phyloP scores from a whole-genome alignment of 352 stramenopile species.

The Phytophthora meadii region DNA sequence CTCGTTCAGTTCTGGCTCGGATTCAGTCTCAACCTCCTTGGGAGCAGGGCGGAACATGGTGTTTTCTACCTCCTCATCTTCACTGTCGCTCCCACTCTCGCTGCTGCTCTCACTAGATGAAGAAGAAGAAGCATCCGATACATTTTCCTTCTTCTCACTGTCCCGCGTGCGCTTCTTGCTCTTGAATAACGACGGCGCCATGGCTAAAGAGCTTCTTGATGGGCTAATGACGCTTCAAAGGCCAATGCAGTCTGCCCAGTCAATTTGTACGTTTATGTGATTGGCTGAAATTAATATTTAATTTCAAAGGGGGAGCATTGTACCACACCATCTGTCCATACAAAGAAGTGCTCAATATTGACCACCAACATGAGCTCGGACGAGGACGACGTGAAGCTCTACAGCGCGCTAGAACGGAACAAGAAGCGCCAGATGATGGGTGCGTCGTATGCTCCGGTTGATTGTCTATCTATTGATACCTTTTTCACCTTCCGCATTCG shows the following conservation, averaged over 20 bases:
- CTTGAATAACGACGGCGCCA: conserved; percentile 32
- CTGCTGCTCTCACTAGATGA: conserved; percentile 24
- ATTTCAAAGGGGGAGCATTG: conserved; percentile 16
- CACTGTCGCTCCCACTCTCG: conserved; percentile 35
- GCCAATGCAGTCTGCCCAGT: conserved; percentile 19
- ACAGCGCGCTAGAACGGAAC: conserved; percentile 72
- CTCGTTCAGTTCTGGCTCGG: conserved; percentile 28
- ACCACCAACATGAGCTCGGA: conserved; percentile 47
- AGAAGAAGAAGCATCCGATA: conserved; percentile 3
- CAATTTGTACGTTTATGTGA: conserved; percentile 17
- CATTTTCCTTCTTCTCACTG: not conserved
- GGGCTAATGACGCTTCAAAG: conserved; percentile 22
- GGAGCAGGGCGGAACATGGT: conserved; percentile 74
- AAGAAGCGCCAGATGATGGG: conserved; percentile 71
- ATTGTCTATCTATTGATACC: not conserved
- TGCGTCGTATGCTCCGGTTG: conserved; percentile 26
- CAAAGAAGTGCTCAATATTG: conserved; percentile 8
- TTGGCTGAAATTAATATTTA: conserved; percentile 31
- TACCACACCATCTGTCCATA: conserved; percentile 6
- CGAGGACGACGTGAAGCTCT: conserved; percentile 71
- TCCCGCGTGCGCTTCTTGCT: conserved; percentile 38
- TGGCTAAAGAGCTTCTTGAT: conserved; percentile 8
- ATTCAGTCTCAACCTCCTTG: conserved; percentile 18
- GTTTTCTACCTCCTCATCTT: conserved; percentile 77
- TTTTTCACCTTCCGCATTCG: not conserved